phyloP scores from a whole-genome alignment of 225 moss, liverwort and hornwort genomes.

The Ulota crispa region DNA sequence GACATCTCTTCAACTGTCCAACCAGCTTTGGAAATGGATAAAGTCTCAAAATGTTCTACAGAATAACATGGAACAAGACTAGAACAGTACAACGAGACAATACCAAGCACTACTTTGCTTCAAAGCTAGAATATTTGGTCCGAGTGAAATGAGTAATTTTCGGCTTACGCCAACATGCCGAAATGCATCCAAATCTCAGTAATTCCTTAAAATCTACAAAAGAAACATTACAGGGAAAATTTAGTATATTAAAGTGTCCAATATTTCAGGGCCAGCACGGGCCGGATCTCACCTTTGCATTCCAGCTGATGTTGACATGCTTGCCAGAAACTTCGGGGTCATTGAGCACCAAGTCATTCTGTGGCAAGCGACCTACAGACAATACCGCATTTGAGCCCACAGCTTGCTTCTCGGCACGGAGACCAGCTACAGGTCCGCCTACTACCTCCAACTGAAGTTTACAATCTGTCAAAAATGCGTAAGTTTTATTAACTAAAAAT shows the following conservation, averaged over 20 bases:
- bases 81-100: not conserved
- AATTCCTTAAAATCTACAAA: not conserved
- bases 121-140: not conserved
- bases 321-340: slow-evolving; percentile 91
- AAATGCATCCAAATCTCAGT: slow-evolving; percentile 10
- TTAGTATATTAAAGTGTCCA: not conserved
- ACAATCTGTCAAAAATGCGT: slow-evolving; percentile 38
- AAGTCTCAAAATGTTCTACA: slow-evolving; percentile 4
- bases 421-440: slow-evolving; percentile 73
- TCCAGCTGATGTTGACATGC: slow-evolving; percentile 90
- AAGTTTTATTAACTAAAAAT: not conserved
- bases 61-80: not conserved
- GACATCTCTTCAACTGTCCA: slow-evolving; percentile 1
- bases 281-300: slow-evolving; percentile 55
- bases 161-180: not conserved
- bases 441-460: slow-evolving; percentile 84
- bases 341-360: slow-evolving; percentile 84
- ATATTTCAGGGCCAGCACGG: not conserved
- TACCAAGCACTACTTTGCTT: not conserved
- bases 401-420: slow-evolving; percentile 61
- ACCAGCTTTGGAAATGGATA: not conserved
- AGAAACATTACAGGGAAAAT: not conserved
- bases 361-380: slow-evolving; percentile 72
- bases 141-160: not conserved
- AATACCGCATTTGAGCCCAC: slow-evolving; percentile 49